Conservation (phyloP, 805 yeast genomes). For the Suhomyces prunicola region DNA sequence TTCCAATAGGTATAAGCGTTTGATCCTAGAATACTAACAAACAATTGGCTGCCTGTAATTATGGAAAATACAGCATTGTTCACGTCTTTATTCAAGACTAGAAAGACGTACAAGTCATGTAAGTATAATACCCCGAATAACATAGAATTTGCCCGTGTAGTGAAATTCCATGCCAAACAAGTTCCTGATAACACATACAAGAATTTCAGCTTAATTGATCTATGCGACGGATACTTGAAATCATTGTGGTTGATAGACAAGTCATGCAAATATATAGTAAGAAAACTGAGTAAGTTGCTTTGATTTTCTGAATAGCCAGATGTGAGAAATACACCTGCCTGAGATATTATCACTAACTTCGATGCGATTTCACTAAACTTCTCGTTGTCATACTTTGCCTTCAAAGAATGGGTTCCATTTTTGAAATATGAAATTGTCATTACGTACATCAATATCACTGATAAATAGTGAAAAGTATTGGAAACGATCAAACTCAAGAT, state of each 20-base stretch:
- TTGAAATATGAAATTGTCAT: constrained; percentile 38
- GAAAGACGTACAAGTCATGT: constrained; percentile 46
- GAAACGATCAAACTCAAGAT: constrained; percentile 47
- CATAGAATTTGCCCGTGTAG: constrained; percentile 73
- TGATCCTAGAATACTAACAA: constrained; percentile 41
- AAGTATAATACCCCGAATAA: constrained; percentile 67
- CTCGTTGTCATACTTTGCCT: background rate
- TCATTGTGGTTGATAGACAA: constrained; percentile 20
- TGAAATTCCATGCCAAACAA: constrained; percentile 52
- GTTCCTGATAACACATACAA: constrained; percentile 49
- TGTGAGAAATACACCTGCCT: constrained; percentile 77
- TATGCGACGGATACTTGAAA: constrained; percentile 10
- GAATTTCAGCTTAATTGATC: constrained; percentile 19
- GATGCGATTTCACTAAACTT: constrained; percentile 28
- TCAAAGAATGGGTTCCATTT: background rate
- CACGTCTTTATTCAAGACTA: constrained; percentile 10
- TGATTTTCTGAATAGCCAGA: constrained; percentile 75
- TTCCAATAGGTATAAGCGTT: constrained; percentile 52
- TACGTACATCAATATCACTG: constrained; percentile 47
- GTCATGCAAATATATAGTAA: constrained; percentile 54
- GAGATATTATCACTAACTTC: constrained; percentile 55
- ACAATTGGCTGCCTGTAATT: constrained; percentile 56
- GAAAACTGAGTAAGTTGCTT: constrained; percentile 58
- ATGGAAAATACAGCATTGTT: constrained; percentile 30
- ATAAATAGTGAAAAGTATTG: constrained; percentile 49